A percentile compares a stretch with the other conserved stretches of the same genome.
Conservation (phyloP, 345 rosid genomes). For the Eucalyptus leucophloia region DNA sequence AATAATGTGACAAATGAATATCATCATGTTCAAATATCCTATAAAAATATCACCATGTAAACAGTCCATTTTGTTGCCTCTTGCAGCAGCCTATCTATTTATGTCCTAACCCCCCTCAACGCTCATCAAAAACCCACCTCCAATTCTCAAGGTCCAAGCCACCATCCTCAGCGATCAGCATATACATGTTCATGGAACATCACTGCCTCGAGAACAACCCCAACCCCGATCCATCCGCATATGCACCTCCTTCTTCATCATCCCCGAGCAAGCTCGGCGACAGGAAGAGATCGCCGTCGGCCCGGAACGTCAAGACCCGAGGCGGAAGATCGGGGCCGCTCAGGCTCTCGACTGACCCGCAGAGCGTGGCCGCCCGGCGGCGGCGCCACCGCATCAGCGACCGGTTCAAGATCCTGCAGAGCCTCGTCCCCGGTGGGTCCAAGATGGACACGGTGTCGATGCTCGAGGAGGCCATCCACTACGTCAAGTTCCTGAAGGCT, state of each 20-base stretch:
- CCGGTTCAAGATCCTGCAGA: constrained; percentile 75
- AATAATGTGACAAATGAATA: not conserved
- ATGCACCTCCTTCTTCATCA: not conserved
- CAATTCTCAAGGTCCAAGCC: not conserved
- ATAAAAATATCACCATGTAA: not conserved
- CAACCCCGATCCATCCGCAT: not conserved
- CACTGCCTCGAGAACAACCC: not conserved
- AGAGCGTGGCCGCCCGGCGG: constrained; percentile 85
- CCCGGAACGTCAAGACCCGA: not conserved
- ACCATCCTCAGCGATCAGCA: not conserved
- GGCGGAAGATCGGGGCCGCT: not conserved
- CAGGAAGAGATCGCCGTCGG: not conserved
- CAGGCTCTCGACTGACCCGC: constrained; percentile 77
- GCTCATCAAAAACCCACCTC: not conserved
- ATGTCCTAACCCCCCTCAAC: not conserved
- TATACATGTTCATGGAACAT: not conserved
- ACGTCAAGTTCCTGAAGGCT: constrained; percentile 78
- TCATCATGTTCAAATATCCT: not conserved
- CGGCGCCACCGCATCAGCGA: constrained; percentile 80
- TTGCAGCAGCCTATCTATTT: not conserved
- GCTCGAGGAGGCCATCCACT: constrained; percentile 79
- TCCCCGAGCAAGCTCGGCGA: not conserved
- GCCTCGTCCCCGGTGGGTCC: constrained; percentile 77
- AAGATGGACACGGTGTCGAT: constrained; percentile 91
- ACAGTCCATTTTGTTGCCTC: not conserved